phyloP scores from a whole-genome alignment of 2,329 filamentous ascomycete species.

The Beauveria brongniartii region DNA sequence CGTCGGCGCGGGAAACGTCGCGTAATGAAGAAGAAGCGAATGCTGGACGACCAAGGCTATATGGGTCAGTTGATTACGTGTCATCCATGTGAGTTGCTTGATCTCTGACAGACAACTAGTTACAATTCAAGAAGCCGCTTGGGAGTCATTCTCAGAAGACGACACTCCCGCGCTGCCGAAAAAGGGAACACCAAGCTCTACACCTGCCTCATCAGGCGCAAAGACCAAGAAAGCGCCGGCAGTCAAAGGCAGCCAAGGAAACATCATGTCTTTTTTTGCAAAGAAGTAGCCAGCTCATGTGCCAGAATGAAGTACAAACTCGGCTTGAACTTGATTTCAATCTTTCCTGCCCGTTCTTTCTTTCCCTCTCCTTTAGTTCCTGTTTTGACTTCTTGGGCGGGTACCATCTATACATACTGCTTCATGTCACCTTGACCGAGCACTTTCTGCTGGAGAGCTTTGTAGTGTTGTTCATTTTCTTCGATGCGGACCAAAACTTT shows the following conservation, averaged over 20 bases:
- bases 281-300: constrained; percentile 53
- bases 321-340: not conserved
- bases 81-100: no score
- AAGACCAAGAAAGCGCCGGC: constrained; percentile 46
- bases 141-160: constrained; percentile 93
- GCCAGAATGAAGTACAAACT: not conserved
- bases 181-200: constrained; percentile 41
- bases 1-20: constrained; percentile 68
- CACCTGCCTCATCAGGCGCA: constrained; percentile 36
- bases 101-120: constrained; percentile 41
- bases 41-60: constrained; percentile 84
- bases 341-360: not conserved
- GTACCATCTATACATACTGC: not conserved
- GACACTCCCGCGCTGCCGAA: constrained; percentile 52
- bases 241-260: constrained; percentile 60
- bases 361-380: not conserved
- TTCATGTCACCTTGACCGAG: not conserved
- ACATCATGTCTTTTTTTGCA: constrained; percentile 85
- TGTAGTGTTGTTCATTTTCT: constrained; percentile 21
- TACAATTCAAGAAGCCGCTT: constrained; percentile 73
- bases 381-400: not conserved
- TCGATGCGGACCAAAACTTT: constrained; percentile 31
- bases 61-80: constrained; percentile 50
- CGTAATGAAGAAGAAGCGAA: constrained; percentile 80
- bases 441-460: constrained; percentile 8